Base-by-base conservation (phyloP, 441 rosid species). In the Pelargonium myrrhifolium region DNA sequence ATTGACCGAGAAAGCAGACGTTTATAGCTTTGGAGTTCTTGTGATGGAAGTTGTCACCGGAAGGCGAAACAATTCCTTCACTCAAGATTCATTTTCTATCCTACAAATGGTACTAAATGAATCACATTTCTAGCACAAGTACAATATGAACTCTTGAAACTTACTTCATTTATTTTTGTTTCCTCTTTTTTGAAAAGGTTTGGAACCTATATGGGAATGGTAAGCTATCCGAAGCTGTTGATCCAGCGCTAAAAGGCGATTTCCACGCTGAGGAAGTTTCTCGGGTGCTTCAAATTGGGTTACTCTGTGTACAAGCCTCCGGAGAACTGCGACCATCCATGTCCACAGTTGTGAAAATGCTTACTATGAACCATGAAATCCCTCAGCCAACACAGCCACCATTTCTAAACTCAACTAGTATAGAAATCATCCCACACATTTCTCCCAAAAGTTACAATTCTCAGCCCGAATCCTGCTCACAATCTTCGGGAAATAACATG, bases 301-400 rank as follows among this genome's bases (percentile, higher is more conserved):
- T 92, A 3, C 90, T 92, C 6, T 89, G 98, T 39, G 86, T 81
- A 9, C 98, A 92, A 76, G 96, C 98, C 66, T 82, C 89, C 9
- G 83, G 87, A 65, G 95, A 89, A 68, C 82, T 81, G 70, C 86
- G 98, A 47, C 96, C 98, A 17, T 74, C 86, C 0, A 92, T 92
- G 96, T 88, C 96, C 31, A 45, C 26, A 2, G 88, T 88, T 9
- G 90, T 89, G 74, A 78, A 76, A 80, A 85, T 89, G 95, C 84
- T 86, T 22, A 75, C 71, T 10, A 78, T 81, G 0, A 56, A 20
- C 59, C 72, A 64, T 8, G 85, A 85, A 71, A 78, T 92, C 77
- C 82, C 77, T 1, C 71, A 62, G 68, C 95, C 98, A 51, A 83
- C 80, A 14, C 96, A 88, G 67, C 98, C 98, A 6, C 98, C 96